phyloP scores from a whole-genome alignment of 257 asterid species.

The Solanum chaucha region DNA sequence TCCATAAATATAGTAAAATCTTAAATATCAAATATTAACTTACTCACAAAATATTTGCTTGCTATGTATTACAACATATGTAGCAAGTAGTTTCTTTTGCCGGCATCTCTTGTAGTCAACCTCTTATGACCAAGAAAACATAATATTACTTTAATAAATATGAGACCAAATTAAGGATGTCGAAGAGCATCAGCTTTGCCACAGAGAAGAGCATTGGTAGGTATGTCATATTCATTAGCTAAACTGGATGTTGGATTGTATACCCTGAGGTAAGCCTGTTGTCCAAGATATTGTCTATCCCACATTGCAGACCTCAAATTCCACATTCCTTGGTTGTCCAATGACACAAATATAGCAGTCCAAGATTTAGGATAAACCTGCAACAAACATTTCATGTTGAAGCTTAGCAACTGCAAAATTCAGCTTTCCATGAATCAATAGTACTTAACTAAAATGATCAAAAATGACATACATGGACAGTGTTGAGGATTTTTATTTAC shows the following conservation, averaged over 20 bases:
- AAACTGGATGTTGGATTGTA: slow-evolving; percentile 8
- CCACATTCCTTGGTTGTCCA: slow-evolving; percentile 22
- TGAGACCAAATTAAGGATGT: neutral
- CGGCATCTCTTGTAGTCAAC: neutral
- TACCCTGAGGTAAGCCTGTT: slow-evolving; percentile 12
- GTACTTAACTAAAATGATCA: neutral
- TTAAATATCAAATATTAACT: neutral
- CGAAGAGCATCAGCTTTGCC: slow-evolving; percentile 1
- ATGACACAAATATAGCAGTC: slow-evolving; percentile 11
- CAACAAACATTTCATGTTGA: neutral
- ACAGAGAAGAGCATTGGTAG: slow-evolving; percentile 13
- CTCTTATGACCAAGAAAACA: neutral
- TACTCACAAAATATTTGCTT: neutral
- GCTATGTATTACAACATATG: neutral
- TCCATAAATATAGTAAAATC: neutral
- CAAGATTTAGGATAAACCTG: slow-evolving; percentile 17
- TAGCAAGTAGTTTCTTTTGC: neutral
- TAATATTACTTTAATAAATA: neutral
- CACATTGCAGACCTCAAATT: slow-evolving; percentile 19
- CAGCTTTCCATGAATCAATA: neutral
- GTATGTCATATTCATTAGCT: slow-evolving; percentile 7
- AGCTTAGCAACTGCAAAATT: neutral
- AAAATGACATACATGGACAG: neutral
- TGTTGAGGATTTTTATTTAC: neutral
- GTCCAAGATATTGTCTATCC: slow-evolving; percentile 15